Evolutionary conservation across 495 filamentous ascomycete species (phyloP).

Genomic region (Clohesyomyces aquaticus): DNA sequence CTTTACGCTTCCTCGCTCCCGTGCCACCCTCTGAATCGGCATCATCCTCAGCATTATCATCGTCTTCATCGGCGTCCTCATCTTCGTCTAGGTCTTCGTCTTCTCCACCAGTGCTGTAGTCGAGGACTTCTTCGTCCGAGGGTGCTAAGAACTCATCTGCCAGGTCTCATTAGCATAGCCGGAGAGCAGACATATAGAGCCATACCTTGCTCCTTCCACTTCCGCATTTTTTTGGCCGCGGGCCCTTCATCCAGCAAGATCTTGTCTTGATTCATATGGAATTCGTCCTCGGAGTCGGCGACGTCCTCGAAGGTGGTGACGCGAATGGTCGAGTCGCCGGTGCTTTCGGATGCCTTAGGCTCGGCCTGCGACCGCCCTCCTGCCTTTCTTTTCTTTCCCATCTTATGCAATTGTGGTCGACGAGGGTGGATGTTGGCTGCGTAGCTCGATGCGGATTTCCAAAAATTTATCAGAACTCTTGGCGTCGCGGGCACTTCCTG

Average conservation of each 20-base stretch:
- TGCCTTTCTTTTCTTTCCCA: slow-evolving; percentile 84
- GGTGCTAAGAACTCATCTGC: slow-evolving; percentile 64
- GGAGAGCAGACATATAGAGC: background rate
- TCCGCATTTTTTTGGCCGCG: slow-evolving; percentile 73
- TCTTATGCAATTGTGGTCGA: slow-evolving; percentile 42
- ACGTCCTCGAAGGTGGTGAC: slow-evolving; percentile 79
- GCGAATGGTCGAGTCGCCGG: slow-evolving; percentile 54
- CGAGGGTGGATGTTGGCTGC: background rate
- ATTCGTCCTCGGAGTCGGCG: slow-evolving; percentile 91
- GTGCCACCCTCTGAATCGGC: slow-evolving; percentile 52
- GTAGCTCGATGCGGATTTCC: background rate
- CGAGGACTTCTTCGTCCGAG: slow-evolving; percentile 89
- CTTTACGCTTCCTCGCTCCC: slow-evolving; percentile 41
- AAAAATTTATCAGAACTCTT: slow-evolving; percentile 24
- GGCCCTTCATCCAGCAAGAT: slow-evolving; percentile 81
- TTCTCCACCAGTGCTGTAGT: slow-evolving; percentile 50
- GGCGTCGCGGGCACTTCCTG: slow-evolving; percentile 20
- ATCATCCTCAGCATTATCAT: slow-evolving; percentile 49
- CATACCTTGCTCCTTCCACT: slow-evolving; percentile 64
- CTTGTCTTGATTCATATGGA: slow-evolving; percentile 79
- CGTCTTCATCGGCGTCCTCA: slow-evolving; percentile 53
- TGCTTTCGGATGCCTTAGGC: slow-evolving; percentile 52
- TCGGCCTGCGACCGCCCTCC: slow-evolving; percentile 48
- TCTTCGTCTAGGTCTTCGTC: slow-evolving; percentile 58
- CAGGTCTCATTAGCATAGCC: slow-evolving; percentile 15